Base-by-base conservation (phyloP, 192 early-diverging fungal genomes). In the Gonapodya prolifera region DNA sequence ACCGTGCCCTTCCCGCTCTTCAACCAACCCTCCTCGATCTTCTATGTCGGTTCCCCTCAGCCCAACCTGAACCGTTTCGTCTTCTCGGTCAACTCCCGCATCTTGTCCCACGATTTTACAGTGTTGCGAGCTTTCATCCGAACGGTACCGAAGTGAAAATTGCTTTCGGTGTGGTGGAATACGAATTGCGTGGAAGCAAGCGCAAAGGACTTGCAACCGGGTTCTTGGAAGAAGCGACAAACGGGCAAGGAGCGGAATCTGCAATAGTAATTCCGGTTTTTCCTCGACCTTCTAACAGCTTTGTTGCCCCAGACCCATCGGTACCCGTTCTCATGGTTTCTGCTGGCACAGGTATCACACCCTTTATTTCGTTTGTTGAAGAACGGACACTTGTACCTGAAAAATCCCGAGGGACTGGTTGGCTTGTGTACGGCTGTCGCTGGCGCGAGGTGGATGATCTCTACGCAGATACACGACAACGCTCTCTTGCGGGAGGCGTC, bases 331-430 rank as follows among this genome's bases (percentile, higher is more conserved):
- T 98, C 29, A 88, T 98, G 90, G 89, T 97, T 33, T 93, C 92
- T 0, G 94, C 96, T 0, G 97, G 96, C 35, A 97, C 97, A 0
- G 97, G 97, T 28, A 88, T 99, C n/a, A 92, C 96, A 2, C 96
- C 97, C 0, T 96, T 98, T 69, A 84, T 95, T 33, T 91, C 93
- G 0, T 97, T 98, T 79, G 82, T 98, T 34, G 85, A 95, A 80
- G 90, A 97, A 75, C 88, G 93, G 69, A n/a, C n/a, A n/a, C n/a
- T n/a, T n/a, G 85, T 86, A 23, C 69, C 78, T 0, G 84, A 88
- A 71, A 84, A 84, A 32, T 76, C 77, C 36, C 82, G 33, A 80
- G 92, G 90, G 17, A 78, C 85, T 8, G 84, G 87, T 45, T 87
- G 85, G 85, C 83, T 98, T 70, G 92, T 94, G 78, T 95, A 94